Percentiles rank a stretch among this genome's conserved stretches.
These are phyloP conservation scores for Cryphonectria japonica DNA, from an alignment of 2,329 filamentous ascomycete genomes.

Conservation along the genomic window DNA sequence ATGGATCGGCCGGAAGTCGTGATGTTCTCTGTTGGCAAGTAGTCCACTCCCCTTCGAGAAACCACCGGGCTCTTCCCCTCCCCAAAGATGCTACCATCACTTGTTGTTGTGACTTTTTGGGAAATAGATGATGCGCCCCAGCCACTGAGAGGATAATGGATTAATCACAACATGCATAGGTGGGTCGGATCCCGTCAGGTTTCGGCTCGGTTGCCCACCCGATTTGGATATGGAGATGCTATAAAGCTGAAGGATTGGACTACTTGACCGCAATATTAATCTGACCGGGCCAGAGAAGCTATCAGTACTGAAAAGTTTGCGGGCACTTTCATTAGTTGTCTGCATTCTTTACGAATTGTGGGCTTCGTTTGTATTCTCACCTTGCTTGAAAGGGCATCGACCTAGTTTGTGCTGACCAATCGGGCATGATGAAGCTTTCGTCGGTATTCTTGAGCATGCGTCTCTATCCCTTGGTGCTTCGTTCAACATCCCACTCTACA, in stretches of 20 bases:
- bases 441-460: constrained; percentile 22
- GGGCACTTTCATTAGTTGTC: not conserved
- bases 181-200: not conserved
- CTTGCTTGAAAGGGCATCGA: not conserved
- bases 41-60: not conserved
- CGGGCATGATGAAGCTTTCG: not conserved
- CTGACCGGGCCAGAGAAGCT: no score
- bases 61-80: no score
- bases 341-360: not conserved
- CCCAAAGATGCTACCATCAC: not conserved
- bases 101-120: not conserved
- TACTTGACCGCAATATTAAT: not conserved
- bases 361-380: not conserved
- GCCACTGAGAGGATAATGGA: not conserved
- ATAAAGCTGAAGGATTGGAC: not conserved
- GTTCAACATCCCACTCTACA: constrained; percentile 38
- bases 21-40: not conserved
- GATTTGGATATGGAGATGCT: not conserved
- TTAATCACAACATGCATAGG: not conserved
- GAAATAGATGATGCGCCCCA: not conserved
- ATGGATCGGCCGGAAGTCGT: not conserved
- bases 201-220: not conserved
- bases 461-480: constrained; percentile 38
- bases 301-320: not conserved
- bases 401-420: not conserved